Evolutionary conservation across 768 basidiomycete genomes (phyloP).

Genomic region (Tricholoma hemisulphureum): DNA sequence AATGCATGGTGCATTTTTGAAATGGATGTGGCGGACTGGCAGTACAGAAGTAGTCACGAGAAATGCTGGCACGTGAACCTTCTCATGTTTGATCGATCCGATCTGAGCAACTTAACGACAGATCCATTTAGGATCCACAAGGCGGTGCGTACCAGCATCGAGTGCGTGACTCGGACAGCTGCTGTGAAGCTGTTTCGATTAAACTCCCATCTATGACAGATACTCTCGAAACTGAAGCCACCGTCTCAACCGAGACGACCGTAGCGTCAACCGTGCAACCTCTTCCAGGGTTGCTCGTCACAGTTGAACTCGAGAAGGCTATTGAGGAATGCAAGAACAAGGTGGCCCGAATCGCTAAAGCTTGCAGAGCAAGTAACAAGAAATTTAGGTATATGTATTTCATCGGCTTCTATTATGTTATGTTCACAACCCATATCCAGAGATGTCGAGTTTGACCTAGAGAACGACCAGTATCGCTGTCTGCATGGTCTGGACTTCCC

Average conservation of each 20-base stretch:
- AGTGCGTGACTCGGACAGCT: no score
- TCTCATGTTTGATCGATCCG: no score
- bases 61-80: no score
- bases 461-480: constrained; percentile 50
- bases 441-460: constrained; percentile 57
- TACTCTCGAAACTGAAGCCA: constrained; percentile 1
- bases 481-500: constrained; percentile 38
- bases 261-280: constrained; percentile 30
- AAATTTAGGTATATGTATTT: constrained; percentile 42
- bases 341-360: constrained; percentile 44
- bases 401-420: constrained; percentile 5
- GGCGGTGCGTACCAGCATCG: neutral
- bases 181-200: neutral
- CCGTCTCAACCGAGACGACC: neutral
- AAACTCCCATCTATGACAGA: constrained; percentile 1
- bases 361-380: constrained; percentile 45
- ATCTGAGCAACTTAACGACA: no score
- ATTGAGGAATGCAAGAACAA: constrained; percentile 45
- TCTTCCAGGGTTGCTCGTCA: constrained; percentile 45
- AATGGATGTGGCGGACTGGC: no score
- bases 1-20: constrained; percentile 15
- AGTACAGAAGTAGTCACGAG: no score
- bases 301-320: constrained; percentile 48
- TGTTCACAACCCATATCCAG: constrained; percentile 25
- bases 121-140: neutral